phyloP scores from a whole-genome alignment of 108 stramenopile genomes.

The Epithemia pelagica region DNA sequence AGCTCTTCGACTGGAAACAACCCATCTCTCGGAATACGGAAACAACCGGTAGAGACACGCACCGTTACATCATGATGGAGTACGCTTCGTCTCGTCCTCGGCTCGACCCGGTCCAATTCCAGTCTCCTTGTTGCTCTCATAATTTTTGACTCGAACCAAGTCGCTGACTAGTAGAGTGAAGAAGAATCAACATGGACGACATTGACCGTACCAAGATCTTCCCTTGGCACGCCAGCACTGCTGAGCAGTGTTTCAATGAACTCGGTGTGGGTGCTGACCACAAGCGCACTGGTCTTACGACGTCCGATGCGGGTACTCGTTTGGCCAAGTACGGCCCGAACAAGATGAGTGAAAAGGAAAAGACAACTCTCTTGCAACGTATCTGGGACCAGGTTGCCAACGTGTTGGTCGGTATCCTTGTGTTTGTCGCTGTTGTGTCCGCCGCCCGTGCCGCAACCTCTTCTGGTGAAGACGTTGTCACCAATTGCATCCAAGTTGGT shows the following conservation, averaged over 20 bases:
- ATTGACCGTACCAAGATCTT: not conserved
- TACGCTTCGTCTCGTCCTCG: too few species aligned
- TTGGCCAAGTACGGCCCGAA: slow-evolving; percentile 61
- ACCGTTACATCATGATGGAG: too few species aligned
- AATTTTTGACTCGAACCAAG: too few species aligned
- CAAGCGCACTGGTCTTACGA: slow-evolving; percentile 43
- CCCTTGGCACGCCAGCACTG: slow-evolving; percentile 55
- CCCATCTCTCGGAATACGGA: too few species aligned
- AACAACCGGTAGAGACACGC: too few species aligned
- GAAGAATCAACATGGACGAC: not conserved
- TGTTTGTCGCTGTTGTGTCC: slow-evolving; percentile 68
- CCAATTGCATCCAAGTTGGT: slow-evolving; percentile 61
- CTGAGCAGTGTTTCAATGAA: slow-evolving; percentile 32
- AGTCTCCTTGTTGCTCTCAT: too few species aligned
- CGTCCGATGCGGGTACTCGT: slow-evolving; percentile 47
- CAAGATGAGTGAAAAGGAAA: slow-evolving; percentile 62
- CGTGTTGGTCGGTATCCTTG: slow-evolving; percentile 69
- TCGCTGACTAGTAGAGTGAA: too few species aligned
- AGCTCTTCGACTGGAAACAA: too few species aligned
- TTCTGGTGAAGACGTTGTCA: slow-evolving; percentile 25
- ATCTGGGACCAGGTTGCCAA: slow-evolving; percentile 80
- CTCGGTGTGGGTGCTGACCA: slow-evolving; percentile 33
- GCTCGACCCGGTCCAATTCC: too few species aligned
- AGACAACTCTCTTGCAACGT: slow-evolving; percentile 55
- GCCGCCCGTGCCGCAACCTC: slow-evolving; percentile 38